These are phyloP conservation scores for Austroboletus novae-zelandiae DNA, from an alignment of 1,284 basidiomycete genomes.

Conservation along the genomic window DNA sequence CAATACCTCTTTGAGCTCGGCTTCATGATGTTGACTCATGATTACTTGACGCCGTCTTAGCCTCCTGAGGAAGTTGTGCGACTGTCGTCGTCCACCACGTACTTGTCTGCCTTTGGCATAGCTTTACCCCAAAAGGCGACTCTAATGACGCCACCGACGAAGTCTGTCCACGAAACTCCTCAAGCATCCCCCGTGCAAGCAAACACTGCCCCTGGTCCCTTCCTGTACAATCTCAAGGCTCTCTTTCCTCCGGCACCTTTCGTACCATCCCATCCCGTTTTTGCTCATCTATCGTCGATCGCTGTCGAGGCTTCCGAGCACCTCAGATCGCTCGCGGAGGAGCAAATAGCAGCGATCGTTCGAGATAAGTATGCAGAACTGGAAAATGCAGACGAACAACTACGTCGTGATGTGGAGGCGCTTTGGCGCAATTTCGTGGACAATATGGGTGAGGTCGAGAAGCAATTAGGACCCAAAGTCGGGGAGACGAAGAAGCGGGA, in stretches of 20 bases:
- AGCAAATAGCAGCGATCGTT: slow-evolving; percentile 53
- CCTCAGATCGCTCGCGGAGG: slow-evolving; percentile 57
- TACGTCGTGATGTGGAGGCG: slow-evolving; percentile 57
- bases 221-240: slow-evolving; percentile 48
- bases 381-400: slow-evolving; percentile 49
- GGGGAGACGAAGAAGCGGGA: slow-evolving; percentile 22
- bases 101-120: slow-evolving; percentile 52
- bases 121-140: slow-evolving; percentile 37
- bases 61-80: slow-evolving; percentile 44
- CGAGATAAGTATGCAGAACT: slow-evolving; percentile 57
- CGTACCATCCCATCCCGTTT: slow-evolving; percentile 70
- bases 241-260: slow-evolving; percentile 75
- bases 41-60: slow-evolving; percentile 36
- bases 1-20: slow-evolving; percentile 2
- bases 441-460: slow-evolving; percentile 47
- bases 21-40: slow-evolving; percentile 11
- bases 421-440: slow-evolving; percentile 63
- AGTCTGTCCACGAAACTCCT: slow-evolving; percentile 18
- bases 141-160: slow-evolving; percentile 16
- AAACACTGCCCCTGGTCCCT: slow-evolving; percentile 33
- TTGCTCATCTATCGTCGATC: slow-evolving; percentile 57
- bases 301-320: slow-evolving; percentile 55
- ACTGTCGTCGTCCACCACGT: slow-evolving; percentile 46
- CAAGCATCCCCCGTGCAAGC: slow-evolving; percentile 33
- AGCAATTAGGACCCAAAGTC: slow-evolving; percentile 32